Evolutionary conservation across 768 basidiomycete genomes (phyloP).

Genomic region (Cyclocybe cylindracea): DNA sequence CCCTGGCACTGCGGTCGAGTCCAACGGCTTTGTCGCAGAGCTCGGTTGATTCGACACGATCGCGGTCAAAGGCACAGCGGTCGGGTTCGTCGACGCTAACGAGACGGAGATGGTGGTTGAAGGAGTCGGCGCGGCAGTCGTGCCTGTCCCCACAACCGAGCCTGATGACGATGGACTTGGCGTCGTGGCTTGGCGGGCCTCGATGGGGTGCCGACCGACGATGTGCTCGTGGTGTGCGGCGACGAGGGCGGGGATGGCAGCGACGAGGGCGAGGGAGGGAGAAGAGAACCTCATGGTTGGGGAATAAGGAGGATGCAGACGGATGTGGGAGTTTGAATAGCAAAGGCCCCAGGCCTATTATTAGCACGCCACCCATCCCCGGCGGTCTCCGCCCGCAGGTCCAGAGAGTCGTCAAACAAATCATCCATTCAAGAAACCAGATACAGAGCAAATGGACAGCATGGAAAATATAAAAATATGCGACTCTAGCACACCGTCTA

Average conservation of each 20-base stretch:
- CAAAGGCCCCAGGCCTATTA: constrained; percentile 5
- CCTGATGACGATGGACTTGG: neutral
- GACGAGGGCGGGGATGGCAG: constrained; percentile 42
- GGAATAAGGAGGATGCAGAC: constrained; percentile 13
- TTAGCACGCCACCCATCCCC: constrained; percentile 1
- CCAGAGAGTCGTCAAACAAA: neutral
- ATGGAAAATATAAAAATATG: neutral
- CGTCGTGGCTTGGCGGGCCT: constrained; percentile 29
- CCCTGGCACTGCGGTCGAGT: constrained; percentile 50
- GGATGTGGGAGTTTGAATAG: constrained; percentile 14
- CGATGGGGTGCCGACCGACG: constrained; percentile 17
- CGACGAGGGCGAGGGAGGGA: constrained; percentile 27
- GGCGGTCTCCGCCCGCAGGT: neutral
- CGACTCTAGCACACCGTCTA: constrained; percentile 25
- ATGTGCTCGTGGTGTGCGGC: constrained; percentile 33
- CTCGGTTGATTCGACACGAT: constrained; percentile 47
- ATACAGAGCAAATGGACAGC: neutral
- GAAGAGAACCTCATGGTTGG: constrained; percentile 35
- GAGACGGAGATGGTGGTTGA: constrained; percentile 28
- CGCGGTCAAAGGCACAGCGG: constrained; percentile 55
- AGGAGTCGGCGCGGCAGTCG: neutral
- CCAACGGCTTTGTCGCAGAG: constrained; percentile 45
- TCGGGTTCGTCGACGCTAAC: constrained; percentile 54
- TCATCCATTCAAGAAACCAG: neutral
- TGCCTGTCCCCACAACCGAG: no score